Conservation (phyloP, 129 eudicot species). For the Escallonia herrerae region DNA sequence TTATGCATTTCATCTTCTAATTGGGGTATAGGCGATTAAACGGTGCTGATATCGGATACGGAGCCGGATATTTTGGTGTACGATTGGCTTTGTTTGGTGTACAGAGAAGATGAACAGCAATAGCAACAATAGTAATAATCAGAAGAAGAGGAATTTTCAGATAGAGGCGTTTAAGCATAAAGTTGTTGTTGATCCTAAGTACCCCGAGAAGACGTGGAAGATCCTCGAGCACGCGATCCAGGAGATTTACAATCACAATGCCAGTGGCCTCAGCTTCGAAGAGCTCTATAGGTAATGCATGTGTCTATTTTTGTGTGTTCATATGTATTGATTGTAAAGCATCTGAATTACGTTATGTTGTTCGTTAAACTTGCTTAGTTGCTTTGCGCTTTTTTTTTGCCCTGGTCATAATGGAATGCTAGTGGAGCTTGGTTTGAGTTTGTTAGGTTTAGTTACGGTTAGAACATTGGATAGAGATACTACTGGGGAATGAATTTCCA, state of each 20-base stretch:
- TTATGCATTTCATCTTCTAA: too few relatives aligned
- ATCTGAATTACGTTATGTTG: too few relatives aligned
- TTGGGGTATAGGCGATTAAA: too few relatives aligned
- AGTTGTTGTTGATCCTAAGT: conserved; percentile 79
- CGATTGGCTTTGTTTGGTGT: background rate
- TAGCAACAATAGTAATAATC: conserved; percentile 28
- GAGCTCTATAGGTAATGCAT: conserved; percentile 64
- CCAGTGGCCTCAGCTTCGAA: conserved; percentile 73
- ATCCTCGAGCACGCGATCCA: conserved; percentile 68
- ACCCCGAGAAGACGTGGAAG: conserved; percentile 90
- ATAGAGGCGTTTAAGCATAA: conserved; percentile 74
- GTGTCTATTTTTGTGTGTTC: too few relatives aligned
- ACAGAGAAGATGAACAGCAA: background rate
- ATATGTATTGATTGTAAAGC: too few relatives aligned
- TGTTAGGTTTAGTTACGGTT: too few relatives aligned
- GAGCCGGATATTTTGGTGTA: background rate
- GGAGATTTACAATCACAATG: conserved; percentile 75
- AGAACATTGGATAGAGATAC: too few relatives aligned
- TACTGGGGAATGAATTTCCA: too few relatives aligned
- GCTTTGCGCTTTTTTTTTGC: too few relatives aligned
- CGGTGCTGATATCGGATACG: background rate
- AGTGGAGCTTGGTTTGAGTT: too few relatives aligned
- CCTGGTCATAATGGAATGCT: too few relatives aligned
- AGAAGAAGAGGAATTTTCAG: conserved; percentile 69
- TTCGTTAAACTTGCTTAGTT: too few relatives aligned